A percentile compares a stretch with the other conserved stretches of the same genome.
Evolutionary conservation across 192 early-diverging fungal species (phyloP).

Genomic region (Obelidium mucronatum): DNA sequence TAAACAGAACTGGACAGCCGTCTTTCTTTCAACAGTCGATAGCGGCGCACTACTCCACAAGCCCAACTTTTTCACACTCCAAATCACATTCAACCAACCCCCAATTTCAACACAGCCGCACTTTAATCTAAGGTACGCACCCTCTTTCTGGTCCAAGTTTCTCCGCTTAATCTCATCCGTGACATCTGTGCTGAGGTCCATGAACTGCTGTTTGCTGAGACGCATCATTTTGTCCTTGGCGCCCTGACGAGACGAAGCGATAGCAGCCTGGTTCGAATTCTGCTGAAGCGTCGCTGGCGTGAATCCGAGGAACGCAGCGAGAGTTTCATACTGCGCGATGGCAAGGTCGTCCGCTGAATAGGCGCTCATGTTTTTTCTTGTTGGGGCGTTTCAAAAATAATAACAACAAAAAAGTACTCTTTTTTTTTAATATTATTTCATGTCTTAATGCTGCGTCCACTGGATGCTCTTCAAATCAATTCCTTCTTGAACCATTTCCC

Average conservation of each 20-base stretch:
- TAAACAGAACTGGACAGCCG: no score
- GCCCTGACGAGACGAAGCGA: conserved; percentile 35
- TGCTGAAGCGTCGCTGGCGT: conserved; percentile 11
- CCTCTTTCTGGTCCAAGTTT: conserved; percentile 57
- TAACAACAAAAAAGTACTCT: background rate
- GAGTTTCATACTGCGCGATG: background rate
- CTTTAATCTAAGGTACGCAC: no score
- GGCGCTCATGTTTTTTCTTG: no score
- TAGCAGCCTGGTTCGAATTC: conserved; percentile 18
- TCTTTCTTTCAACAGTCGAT: no score
- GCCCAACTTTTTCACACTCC: no score
- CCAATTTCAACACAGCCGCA: background rate
- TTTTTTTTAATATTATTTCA: background rate
- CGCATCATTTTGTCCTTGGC: conserved; percentile 77
- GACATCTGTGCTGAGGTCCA: conserved; percentile 94
- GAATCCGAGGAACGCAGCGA: conserved; percentile 35
- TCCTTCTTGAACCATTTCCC: conserved; percentile 98
- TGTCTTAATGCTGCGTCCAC: conserved; percentile 84
- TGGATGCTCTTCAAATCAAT: conserved; percentile 91
- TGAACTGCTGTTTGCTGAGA: conserved; percentile 84
- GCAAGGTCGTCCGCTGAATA: background rate
- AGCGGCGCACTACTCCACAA: no score
- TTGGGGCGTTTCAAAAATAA: no score
- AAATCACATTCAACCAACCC: no score
- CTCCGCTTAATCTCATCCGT: conserved; percentile 92